These are phyloP conservation scores for Ophiostoma himal-ulmi DNA, from an alignment of 2,329 filamentous ascomycete species.

Conservation along the genomic window DNA sequence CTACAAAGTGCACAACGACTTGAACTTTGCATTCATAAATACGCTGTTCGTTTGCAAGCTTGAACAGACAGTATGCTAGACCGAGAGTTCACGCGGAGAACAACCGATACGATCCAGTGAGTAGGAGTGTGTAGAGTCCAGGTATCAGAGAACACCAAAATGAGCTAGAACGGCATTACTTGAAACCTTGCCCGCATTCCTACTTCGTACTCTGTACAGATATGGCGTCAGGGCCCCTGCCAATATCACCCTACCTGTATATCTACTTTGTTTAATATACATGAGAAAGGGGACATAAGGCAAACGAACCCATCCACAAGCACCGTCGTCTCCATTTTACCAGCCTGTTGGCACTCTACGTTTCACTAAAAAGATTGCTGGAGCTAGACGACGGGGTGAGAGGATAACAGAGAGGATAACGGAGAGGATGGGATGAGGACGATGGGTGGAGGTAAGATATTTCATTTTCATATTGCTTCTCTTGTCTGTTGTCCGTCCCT, in stretches of 20 bases:
- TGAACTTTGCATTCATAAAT: not conserved
- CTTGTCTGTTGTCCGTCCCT: not conserved
- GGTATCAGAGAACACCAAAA: not conserved
- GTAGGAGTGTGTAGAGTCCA: not conserved
- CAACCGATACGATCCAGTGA: not conserved
- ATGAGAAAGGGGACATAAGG: not conserved
- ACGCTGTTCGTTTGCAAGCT: not conserved
- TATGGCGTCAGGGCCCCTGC: constrained; percentile 12
- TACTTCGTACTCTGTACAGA: not conserved
- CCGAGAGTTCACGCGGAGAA: not conserved
- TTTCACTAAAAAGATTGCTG: constrained; percentile 18
- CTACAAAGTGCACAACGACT: not conserved
- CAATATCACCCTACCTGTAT: not conserved
- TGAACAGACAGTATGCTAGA: not conserved
- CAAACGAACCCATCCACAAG: constrained; percentile 12
- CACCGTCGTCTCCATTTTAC: constrained; percentile 15
- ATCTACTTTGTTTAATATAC: not conserved
- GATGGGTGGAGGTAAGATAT: not conserved
- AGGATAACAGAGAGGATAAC: not conserved
- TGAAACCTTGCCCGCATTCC: not conserved
- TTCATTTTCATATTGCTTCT: not conserved
- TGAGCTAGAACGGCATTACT: not conserved
- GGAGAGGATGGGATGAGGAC: not conserved
- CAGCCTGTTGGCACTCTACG: constrained; percentile 20
- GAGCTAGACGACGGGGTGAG: not conserved